Evolutionary conservation across 2,329 filamentous ascomycete species (phyloP).

Genomic region (Neopestalotiopsis sp.): DNA sequence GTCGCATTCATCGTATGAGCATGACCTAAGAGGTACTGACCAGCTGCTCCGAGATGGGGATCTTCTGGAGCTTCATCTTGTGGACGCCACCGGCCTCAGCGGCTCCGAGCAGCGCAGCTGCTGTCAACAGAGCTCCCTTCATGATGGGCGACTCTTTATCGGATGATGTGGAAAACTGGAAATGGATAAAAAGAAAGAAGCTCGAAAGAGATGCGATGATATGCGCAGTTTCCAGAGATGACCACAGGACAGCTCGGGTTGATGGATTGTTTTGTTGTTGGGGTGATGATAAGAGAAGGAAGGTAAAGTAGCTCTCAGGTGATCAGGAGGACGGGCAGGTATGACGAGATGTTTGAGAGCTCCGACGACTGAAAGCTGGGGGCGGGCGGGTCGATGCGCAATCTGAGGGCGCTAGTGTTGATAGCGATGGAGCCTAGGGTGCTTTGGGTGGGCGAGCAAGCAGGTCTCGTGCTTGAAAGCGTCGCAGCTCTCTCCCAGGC

Average conservation of each 20-base stretch:
- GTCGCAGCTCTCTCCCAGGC: neutral
- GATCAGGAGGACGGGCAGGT: conserved; percentile 11
- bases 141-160: conserved; percentile 58
- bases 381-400: conserved; percentile 7
- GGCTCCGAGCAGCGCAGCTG: conserved; percentile 80
- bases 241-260: neutral
- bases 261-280: neutral
- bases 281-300: conserved; percentile 20
- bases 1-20: neutral
- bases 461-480: conserved; percentile 1
- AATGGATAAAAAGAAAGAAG: neutral
- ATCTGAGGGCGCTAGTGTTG: conserved; percentile 5
- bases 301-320: neutral
- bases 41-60: conserved; percentile 89
- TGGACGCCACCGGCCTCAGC: conserved; percentile 84
- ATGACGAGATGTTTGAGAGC: conserved; percentile 14
- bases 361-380: conserved; percentile 8
- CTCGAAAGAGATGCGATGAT: conserved; percentile 5
- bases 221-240: neutral
- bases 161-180: neutral
- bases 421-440: conserved; percentile 6
- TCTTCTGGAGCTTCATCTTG: conserved; percentile 98
- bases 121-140: conserved; percentile 84
- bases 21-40: conserved; percentile 57
- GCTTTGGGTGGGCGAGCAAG: neutral